These are phyloP conservation scores for Lanmaoa rubissima DNA, from an alignment of 768 basidiomycete genomes.

Conservation along the genomic window DNA sequence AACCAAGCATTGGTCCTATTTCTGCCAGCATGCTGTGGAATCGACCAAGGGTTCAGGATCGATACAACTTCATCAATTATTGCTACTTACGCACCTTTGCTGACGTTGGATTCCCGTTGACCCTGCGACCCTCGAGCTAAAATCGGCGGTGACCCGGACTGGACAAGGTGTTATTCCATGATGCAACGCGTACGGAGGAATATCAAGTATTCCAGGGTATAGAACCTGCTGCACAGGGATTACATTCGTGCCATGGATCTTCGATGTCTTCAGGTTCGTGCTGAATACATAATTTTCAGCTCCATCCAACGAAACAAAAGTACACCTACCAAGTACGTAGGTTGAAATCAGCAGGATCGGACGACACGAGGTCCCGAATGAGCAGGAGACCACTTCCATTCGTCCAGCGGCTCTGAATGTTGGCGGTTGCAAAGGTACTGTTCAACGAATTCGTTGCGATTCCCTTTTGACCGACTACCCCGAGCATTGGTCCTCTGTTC, in stretches of 20 bases:
- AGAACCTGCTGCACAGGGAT: constrained; percentile 1
- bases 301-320: not conserved
- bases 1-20: not conserved
- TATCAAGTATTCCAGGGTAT: constrained; percentile 2
- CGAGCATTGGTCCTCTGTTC: not conserved
- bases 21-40: not conserved
- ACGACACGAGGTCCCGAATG: constrained; percentile 15
- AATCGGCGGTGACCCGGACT: not conserved
- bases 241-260: not conserved
- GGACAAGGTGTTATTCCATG: not conserved
- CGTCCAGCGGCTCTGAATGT: constrained; percentile 7
- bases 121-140: not conserved
- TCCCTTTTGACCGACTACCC: constrained; percentile 16
- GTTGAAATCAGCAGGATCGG: constrained; percentile 16
- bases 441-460: constrained; percentile 16
- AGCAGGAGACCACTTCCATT: constrained; percentile 7
- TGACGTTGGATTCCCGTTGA: not conserved
- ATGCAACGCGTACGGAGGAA: not conserved
- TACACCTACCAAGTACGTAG: constrained; percentile 13
- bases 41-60: not conserved
- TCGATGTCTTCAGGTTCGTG: not conserved
- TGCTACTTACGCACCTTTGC: constrained; percentile 18
- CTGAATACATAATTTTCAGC: constrained; percentile 1
- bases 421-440: constrained; percentile 5
- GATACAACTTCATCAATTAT: not conserved